A percentile compares a stretch with the other conserved stretches of the same genome.
Evolutionary conservation across 805 yeast species (phyloP).

Genomic region (Grigorovia yakushimaensis): DNA sequence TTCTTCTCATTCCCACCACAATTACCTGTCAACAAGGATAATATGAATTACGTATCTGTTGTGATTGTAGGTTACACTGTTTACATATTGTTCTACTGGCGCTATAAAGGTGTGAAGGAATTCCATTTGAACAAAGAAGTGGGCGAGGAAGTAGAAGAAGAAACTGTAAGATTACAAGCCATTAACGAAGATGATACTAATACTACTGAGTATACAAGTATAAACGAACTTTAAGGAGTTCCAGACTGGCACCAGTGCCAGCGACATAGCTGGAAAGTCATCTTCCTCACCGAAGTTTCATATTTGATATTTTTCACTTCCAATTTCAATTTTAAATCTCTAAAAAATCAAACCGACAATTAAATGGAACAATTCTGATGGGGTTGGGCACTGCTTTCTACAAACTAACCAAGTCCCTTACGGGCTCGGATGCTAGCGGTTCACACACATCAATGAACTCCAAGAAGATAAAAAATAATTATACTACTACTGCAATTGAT

Average conservation of each 20-base stretch:
- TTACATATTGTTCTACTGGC: conserved; percentile 46
- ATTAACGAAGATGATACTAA: background rate
- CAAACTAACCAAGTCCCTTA: conserved; percentile 1
- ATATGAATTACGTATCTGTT: conserved; percentile 60
- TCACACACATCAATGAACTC: background rate
- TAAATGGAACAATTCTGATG: background rate
- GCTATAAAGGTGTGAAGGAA: conserved; percentile 28
- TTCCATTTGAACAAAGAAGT: conserved; percentile 25
- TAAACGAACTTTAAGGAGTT: too few relatives aligned
- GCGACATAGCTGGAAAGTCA: too few relatives aligned
- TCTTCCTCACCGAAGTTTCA: too few relatives aligned
- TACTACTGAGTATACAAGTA: too few relatives aligned
- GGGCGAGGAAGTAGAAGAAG: conserved; percentile 8
- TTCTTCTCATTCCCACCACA: conserved; percentile 57
- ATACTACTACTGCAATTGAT: conserved; percentile 3
- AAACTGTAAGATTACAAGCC: background rate
- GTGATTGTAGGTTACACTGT: conserved; percentile 40
- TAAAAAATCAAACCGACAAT: background rate
- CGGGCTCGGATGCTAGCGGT: background rate
- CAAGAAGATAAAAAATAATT: conserved; percentile 3
- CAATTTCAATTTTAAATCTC: too few relatives aligned
- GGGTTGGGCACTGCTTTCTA: conserved; percentile 3
- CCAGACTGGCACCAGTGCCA: too few relatives aligned
- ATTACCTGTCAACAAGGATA: conserved; percentile 50
- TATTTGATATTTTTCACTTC: background rate